These are phyloP conservation scores for Ustilago nuda DNA, from an alignment of 1,284 basidiomycete species.

Conservation along the genomic window DNA sequence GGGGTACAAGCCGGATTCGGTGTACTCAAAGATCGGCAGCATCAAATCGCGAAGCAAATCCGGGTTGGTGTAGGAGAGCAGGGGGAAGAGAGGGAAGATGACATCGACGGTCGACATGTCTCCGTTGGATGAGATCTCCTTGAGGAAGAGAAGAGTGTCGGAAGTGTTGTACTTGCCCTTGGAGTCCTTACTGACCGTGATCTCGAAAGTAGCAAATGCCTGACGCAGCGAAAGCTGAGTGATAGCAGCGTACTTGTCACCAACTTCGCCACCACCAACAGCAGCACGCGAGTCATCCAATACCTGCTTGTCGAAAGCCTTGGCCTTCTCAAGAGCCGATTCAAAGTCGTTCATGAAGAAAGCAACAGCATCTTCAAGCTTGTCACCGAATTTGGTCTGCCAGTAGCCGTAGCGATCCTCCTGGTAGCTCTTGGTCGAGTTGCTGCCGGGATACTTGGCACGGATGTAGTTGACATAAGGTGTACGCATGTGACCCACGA, in stretches of 20 bases:
- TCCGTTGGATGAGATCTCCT: conserved; percentile 67
- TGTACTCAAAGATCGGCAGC: conserved; percentile 73
- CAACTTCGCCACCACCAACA: conserved; percentile 59
- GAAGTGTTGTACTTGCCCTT: conserved; percentile 59
- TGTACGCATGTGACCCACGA: conserved; percentile 60
- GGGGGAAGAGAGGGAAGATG: conserved; percentile 71
- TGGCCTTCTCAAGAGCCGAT: conserved; percentile 72
- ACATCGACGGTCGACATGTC: conserved; percentile 68
- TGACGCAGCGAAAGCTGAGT: conserved; percentile 63
- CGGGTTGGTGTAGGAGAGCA: conserved; percentile 72
- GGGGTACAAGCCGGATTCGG: conserved; percentile 68
- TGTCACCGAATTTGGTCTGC: conserved; percentile 56
- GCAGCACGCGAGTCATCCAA: conserved; percentile 57
- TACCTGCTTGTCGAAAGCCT: conserved; percentile 66
- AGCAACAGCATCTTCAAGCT: conserved; percentile 69
- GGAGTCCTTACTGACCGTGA: conserved; percentile 57
- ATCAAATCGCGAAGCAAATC: conserved; percentile 74
- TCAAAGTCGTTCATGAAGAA: conserved; percentile 76
- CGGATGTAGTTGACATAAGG: conserved; percentile 65
- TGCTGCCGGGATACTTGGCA: conserved; percentile 37
- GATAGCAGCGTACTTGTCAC: conserved; percentile 66
- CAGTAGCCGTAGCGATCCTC: conserved; percentile 66
- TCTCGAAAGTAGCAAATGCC: conserved; percentile 63
- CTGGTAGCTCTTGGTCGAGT: conserved; percentile 57
- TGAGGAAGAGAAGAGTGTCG: conserved; percentile 70